A percentile compares a stretch with the other conserved stretches of the same genome.
phyloP scores from a whole-genome alignment of 352 stramenopile species.

The Phytophthora cactorum region DNA sequence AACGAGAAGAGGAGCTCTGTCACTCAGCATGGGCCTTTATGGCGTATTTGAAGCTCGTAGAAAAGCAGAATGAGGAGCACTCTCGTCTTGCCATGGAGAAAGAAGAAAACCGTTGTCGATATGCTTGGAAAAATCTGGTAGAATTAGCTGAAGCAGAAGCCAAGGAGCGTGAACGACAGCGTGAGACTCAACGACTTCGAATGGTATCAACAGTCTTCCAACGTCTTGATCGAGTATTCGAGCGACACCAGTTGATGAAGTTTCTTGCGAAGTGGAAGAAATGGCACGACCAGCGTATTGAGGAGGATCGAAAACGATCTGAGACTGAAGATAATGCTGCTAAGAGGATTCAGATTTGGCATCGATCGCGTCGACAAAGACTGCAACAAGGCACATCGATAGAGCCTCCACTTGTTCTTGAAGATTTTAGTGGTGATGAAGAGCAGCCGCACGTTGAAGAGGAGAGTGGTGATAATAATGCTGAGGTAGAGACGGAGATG shows the following conservation, averaged over 20 bases:
- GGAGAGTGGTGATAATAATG: not conserved
- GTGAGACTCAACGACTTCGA: too few species aligned
- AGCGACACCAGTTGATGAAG: slow-evolving; percentile 4
- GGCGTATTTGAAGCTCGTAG: slow-evolving; percentile 2
- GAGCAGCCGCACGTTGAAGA: slow-evolving; percentile 14
- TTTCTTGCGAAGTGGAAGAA: slow-evolving; percentile 16
- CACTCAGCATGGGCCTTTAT: slow-evolving; percentile 19
- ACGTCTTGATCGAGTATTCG: slow-evolving; percentile 8
- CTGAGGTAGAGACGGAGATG: not conserved
- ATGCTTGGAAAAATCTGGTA: slow-evolving; percentile 17
- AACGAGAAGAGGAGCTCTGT: slow-evolving; percentile 15
- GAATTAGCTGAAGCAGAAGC: slow-evolving; percentile 9
- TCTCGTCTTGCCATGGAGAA: slow-evolving; percentile 16
- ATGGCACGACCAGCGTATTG: slow-evolving; percentile 4
- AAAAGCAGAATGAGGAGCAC: slow-evolving; percentile 19
- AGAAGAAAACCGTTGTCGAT: slow-evolving; percentile 27
- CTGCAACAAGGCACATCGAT: not conserved
- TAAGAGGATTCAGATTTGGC: slow-evolving; percentile 32
- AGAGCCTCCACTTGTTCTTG: slow-evolving; percentile 16
- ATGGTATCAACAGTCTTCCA: slow-evolving; percentile 14
- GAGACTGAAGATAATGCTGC: slow-evolving; percentile 15
- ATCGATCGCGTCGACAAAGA: slow-evolving; percentile 15
- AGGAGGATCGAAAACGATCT: slow-evolving; percentile 11
- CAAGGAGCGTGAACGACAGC: slow-evolving; percentile 1
- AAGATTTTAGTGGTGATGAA: slow-evolving; percentile 32